phyloP scores from a whole-genome alignment of 257 asterid species.

The Przewalskia tangutica region DNA sequence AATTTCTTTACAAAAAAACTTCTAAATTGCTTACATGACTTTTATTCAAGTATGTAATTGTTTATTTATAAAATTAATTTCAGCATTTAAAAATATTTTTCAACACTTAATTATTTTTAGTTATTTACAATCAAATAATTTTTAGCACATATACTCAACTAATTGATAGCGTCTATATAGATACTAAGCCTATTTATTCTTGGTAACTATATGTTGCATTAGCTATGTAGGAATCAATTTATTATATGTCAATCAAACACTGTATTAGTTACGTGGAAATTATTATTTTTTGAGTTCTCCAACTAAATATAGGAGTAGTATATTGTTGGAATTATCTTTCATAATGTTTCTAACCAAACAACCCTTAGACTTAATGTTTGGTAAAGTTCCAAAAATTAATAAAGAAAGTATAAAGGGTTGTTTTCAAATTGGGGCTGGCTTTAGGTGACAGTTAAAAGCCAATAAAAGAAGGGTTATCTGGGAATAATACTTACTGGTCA shows the following conservation, averaged over 20 bases:
- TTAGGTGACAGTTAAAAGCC: constrained; percentile 17
- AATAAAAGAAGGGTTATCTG: not conserved
- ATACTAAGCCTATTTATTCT: too few species aligned
- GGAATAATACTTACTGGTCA: not conserved
- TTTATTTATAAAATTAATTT: too few species aligned
- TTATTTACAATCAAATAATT: too few species aligned
- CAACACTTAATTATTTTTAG: too few species aligned
- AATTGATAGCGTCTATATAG: not conserved
- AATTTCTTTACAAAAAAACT: too few species aligned
- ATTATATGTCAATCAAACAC: not conserved
- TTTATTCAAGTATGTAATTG: too few species aligned
- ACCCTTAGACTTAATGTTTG: not conserved
- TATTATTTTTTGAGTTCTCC: not conserved
- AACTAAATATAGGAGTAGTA: not conserved
- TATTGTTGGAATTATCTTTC: not conserved
- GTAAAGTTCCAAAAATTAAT: not conserved
- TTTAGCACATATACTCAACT: not conserved
- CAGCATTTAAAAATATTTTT: too few species aligned
- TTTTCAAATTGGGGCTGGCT: constrained; percentile 23
- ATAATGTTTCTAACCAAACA: not conserved
- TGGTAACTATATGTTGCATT: not conserved
- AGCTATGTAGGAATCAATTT: not conserved
- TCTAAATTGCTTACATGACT: too few species aligned
- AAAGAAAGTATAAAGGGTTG: constrained; percentile 18
- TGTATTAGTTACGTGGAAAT: not conserved